Evolutionary conservation across 768 basidiomycete genomes (phyloP), one percentile per base, ranked within the genome.

Genomic region (Suillus clintonianus): DNA sequence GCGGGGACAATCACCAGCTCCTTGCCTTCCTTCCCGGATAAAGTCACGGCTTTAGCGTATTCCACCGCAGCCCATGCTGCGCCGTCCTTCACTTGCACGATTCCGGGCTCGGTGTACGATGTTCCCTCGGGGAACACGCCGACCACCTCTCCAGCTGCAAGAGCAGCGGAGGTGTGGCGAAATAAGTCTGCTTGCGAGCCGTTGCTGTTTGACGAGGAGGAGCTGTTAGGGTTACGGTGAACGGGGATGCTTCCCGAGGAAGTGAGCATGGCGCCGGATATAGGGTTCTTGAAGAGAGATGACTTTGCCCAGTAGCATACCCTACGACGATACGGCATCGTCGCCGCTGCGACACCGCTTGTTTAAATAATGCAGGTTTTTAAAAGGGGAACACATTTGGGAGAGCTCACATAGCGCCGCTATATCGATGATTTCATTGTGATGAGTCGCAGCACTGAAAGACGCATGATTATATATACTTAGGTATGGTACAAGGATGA

Each of bases 211-310:
- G 9, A 7, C 32, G 43, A 47, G 19, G 37, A 36, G 39, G 53
- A 53, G 13, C 56, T 45, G 76, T 89, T 85, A 37, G 81, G 87
- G 70, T 86, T 87, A 34, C 90, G 75, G 64, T 85, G 80, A 22
- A 92, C 89, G n/a, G 89, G 87, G 63, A 92, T 89, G 65, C 89
- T 89, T 5, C 88, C 89, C 0, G 87, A 85, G 51, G 88, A 86
- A 5, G 79, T 76, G 37, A 91, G 77, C 43, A 91, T 73, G 1
- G 79, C 77, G 1, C 82, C 79, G 2, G 79, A 68, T 1, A 88
- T 67, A 0, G 86, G 86, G 65, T 89, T 85, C 30, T 76, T 77
- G 76, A 92, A 92, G 69, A 92, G 77, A 0, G 79, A 83, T 32
- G 88, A 85, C 70, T 91, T 92, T n/a, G 89, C 88, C 89, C 90